Evolutionary conservation across 1,139 yeast genomes (phyloP), one percentile per base, ranked within the genome.

Genomic region (Magnusiomyces tetraspermus): DNA sequence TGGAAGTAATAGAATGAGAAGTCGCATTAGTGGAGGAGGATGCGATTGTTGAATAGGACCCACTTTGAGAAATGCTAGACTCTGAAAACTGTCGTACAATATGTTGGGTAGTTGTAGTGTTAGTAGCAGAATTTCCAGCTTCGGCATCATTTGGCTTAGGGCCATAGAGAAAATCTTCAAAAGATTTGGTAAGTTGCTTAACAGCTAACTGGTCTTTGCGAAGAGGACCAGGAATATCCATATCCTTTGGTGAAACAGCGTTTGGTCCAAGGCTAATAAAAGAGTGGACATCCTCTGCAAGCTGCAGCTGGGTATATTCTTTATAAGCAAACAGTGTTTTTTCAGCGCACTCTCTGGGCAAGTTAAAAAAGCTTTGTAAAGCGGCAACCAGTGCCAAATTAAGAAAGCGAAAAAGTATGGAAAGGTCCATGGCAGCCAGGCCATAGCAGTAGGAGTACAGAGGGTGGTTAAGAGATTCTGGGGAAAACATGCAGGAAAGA

Each of bases 231-330:
- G 64, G 63, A 24, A 61, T 54, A n/a, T 52, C 55, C 11, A 61
- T 43, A 40, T 58, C 60, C n/a, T 52, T 41, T 4, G 55, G 49
- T 19, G 50, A 46, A 13, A 56, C 59, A 4, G 51, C 36, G 49
- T 60, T 59, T 13, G 60, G 58, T 6, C 60, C 61, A 26, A 55
- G 51, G 2, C 47, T 51, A 28, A 57, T 56, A 45, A 58, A 62
- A 1, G 47, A 37, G 28, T 49, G 33, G 15, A 61, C 63, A 19
- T 62, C 65, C 2, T 59, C 61, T 22, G 60, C 51, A 10, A 61
- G 53, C 37, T 60, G 60, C n/a, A 61, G 56, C 53, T 61, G 64
- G 19, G 63, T 61, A 52, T 59, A 61, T 46, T 62, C 65, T 50
- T 62, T 62, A 50, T 60, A 61, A 10, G 61, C 54, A 46, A 57